Conservation (phyloP, 2,329 filamentous ascomycete species). For the Tolypocladium guangdongense region DNA sequence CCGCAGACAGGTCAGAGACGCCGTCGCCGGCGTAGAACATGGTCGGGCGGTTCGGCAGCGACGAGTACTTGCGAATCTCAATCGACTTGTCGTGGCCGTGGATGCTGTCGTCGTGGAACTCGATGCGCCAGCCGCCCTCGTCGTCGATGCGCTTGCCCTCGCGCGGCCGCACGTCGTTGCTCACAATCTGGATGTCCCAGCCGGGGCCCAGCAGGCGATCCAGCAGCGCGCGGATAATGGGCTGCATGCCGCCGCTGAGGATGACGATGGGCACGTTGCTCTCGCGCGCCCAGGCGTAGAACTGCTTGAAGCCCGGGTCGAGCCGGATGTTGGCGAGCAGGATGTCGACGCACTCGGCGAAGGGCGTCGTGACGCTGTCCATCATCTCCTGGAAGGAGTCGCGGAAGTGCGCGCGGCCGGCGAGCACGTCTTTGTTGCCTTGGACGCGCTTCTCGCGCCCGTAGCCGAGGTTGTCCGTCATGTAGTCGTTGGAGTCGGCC, state of each 20-base stretch:
- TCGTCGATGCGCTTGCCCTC: slow-evolving; percentile 64
- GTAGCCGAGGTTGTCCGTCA: slow-evolving; percentile 89
- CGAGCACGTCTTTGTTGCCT: slow-evolving; percentile 68
- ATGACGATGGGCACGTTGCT: slow-evolving; percentile 90
- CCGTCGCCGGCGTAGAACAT: slow-evolving; percentile 95
- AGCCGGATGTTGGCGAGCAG: slow-evolving; percentile 76
- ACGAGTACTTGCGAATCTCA: slow-evolving; percentile 78
- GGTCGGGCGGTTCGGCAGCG: slow-evolving; percentile 63
- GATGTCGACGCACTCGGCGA: slow-evolving; percentile 67
- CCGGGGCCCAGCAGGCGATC: slow-evolving; percentile 68
- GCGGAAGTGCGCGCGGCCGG: slow-evolving; percentile 61
- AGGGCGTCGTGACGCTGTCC: slow-evolving; percentile 71
- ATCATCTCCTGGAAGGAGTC: slow-evolving; percentile 89
- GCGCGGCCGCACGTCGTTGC: slow-evolving; percentile 63
- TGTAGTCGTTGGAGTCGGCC: slow-evolving; percentile 53
- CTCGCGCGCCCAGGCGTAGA: slow-evolving; percentile 70
- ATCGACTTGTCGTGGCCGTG: slow-evolving; percentile 97
- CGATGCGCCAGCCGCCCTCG: slow-evolving; percentile 76
- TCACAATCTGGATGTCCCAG: slow-evolving; percentile 79
- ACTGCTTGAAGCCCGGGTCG: slow-evolving; percentile 79
- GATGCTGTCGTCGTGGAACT: slow-evolving; percentile 76
- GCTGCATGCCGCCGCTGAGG: slow-evolving; percentile 84
- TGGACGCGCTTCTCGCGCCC: slow-evolving; percentile 59
- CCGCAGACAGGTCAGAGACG: slow-evolving; percentile 84
- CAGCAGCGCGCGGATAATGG: slow-evolving; percentile 77